Percentiles rank a stretch among this genome's conserved stretches.
Evolutionary conservation across 257 asterid species (phyloP).

Genomic region (Oldenlandia corymbosa): DNA sequence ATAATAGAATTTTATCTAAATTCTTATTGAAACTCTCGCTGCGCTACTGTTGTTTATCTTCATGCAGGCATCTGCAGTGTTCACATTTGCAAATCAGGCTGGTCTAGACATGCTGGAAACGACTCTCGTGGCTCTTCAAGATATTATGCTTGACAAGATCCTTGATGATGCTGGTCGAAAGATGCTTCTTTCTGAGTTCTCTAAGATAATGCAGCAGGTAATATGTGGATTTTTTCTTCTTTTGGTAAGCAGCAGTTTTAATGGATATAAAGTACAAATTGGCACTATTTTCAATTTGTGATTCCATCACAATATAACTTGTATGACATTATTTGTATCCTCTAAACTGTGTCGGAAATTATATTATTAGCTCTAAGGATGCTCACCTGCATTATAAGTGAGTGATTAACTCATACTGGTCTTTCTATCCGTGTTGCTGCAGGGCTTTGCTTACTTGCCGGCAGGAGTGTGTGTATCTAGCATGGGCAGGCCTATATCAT

Average conservation of each 20-base stretch:
- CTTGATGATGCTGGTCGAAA: slow-evolving; percentile 81
- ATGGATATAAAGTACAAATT: not conserved
- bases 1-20: too few species aligned
- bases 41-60: not conserved
- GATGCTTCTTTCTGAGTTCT: slow-evolving; percentile 67
- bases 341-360: too few species aligned
- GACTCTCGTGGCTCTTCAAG: slow-evolving; percentile 82
- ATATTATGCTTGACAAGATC: slow-evolving; percentile 81
- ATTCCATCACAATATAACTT: too few species aligned
- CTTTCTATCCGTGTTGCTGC: too few species aligned
- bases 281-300: not conserved
- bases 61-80: slow-evolving; percentile 77
- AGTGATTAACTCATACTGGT: too few species aligned
- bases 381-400: not conserved
- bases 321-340: too few species aligned
- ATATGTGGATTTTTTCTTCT: not conserved
- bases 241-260: too few species aligned
- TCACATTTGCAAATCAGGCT: slow-evolving; percentile 86
- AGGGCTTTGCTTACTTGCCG: slow-evolving; percentile 85
- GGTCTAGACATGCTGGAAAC: slow-evolving; percentile 99
- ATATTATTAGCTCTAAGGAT: not conserved
- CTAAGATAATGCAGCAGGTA: slow-evolving; percentile 95
- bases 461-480: slow-evolving; percentile 79
- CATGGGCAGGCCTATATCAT: slow-evolving; percentile 87
- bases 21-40: too few species aligned